Evolutionary conservation across 345 rosid species (phyloP), one percentile per base, ranked within the genome.

Genomic region (Lepidium didymum): DNA sequence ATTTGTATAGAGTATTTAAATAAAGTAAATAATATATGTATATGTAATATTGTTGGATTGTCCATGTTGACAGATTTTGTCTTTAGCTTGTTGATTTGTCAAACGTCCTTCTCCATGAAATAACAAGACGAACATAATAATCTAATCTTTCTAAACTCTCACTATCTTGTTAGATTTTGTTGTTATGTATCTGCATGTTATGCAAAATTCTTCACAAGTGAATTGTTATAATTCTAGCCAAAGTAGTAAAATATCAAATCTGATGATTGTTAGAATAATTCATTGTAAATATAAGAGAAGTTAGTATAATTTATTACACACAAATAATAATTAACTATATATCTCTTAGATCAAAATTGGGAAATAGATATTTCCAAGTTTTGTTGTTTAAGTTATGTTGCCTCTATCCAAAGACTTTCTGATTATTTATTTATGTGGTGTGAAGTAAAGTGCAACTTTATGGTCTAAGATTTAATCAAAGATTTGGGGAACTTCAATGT

Each of bases 51-150:
- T 33, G 42, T 18, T 45, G 41, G 29, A 42, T 56, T 47, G 59
- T 56, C 44, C 13, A 29, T 64, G 65, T 56, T 64, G 50, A 47
- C 65, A 57, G 52, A 64, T 56, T 47, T 63, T 62, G 69, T 73
- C 64, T 64, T 40, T 51, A 38, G 53, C 34, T 40, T 40, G 38
- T 21, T 64, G 51, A 56, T 57, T n/a, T 56, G 66, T 72, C 66
- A 64, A 40, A 64, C 15, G 66, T 73, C 71, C 10, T 31, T 56
- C 31, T 64, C 66, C 60, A 72, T 56, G 53, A 72, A 47, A 38
- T 37, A 56, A 72, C 76, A 56, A 23, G 51, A 13, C 65, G 34
- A 51, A 23, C 37, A 51, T 16, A 16, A 37, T 63, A 16, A 37
- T 63, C 42, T 55, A 31, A 45, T 29, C 0, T 55, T 64, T 72